These are phyloP conservation scores for Gentiana dahurica DNA, from an alignment of 257 asterid species.

Conservation along the genomic window DNA sequence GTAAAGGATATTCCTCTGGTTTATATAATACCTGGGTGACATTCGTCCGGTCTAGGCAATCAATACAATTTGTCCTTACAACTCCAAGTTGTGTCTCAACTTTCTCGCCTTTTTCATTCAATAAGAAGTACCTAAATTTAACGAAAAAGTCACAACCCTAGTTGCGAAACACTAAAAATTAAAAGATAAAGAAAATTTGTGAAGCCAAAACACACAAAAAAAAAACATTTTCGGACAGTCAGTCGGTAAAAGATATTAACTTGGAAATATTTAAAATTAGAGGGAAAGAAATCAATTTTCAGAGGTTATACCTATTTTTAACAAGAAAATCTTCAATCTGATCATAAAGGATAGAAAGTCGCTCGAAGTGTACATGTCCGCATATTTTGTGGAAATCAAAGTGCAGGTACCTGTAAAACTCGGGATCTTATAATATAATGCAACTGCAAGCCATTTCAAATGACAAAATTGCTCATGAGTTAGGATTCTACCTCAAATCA, in stretches of 20 bases:
- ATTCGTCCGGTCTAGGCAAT: constrained; percentile 96
- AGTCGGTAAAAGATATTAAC: not conserved
- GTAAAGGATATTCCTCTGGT: not conserved
- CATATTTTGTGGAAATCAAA: constrained; percentile 94
- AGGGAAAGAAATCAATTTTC: not conserved
- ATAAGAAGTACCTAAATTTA: constrained; percentile 55
- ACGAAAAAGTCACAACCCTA: constrained; percentile 2
- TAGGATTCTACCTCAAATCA: constrained; percentile 48
- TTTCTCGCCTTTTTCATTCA: constrained; percentile 77
- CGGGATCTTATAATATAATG: constrained; percentile 15
- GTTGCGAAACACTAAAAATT: not conserved
- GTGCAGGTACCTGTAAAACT: constrained; percentile 65
- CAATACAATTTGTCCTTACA: constrained; percentile 87
- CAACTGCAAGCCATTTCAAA: constrained; percentile 4
- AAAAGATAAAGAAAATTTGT: not conserved
- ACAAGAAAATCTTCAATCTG: constrained; percentile 62
- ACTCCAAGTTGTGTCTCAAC: constrained; percentile 72
- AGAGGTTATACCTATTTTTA: constrained; percentile 49
- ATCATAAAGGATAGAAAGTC: constrained; percentile 81
- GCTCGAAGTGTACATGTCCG: constrained; percentile 70
- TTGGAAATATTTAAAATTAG: not conserved
- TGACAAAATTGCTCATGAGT: constrained; percentile 1
- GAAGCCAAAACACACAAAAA: not conserved
- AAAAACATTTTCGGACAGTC: not conserved
- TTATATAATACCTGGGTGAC: constrained; percentile 71